Evolutionary conservation across 208 protist species (phyloP).

Genomic region (Acanthamoeba royreba): DNA sequence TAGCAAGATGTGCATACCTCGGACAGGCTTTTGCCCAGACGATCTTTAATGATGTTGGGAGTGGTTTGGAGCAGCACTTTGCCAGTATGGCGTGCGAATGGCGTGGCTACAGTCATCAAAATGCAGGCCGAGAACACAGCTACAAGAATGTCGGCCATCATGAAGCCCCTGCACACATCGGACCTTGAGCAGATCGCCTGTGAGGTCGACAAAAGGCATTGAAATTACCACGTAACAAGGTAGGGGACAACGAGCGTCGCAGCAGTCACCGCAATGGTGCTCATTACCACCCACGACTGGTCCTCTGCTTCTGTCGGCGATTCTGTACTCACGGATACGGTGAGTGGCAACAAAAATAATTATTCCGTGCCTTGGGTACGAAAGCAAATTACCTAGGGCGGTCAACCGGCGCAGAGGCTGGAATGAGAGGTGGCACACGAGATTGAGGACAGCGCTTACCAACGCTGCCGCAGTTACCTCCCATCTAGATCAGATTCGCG

Average conservation of each 20-base stretch:
- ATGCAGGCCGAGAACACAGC: not conserved
- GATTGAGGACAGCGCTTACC: not conserved
- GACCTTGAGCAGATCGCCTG: not conserved
- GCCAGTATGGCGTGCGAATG: not conserved
- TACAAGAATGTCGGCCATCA: not conserved
- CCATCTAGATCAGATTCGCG: not conserved
- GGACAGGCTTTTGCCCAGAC: not conserved
- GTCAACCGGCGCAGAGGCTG: not conserved
- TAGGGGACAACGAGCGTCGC: not conserved
- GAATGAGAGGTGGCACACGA: not conserved
- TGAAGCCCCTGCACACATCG: not conserved
- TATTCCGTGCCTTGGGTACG: not conserved
- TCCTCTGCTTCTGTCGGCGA: not conserved
- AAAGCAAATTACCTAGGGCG: not conserved
- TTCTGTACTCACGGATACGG: not conserved
- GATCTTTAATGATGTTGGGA: not conserved
- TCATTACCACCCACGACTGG: not conserved
- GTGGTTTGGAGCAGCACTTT: not conserved
- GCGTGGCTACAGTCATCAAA: not conserved
- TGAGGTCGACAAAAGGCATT: not conserved
- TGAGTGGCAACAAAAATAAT: too few relatives aligned
- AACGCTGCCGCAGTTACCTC: not conserved
- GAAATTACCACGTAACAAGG: not conserved
- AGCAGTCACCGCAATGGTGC: not conserved
- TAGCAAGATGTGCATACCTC: too few relatives aligned